Evolutionary conservation across 2,329 filamentous ascomycete species (phyloP).

Genomic region (Penicillium paneum): DNA sequence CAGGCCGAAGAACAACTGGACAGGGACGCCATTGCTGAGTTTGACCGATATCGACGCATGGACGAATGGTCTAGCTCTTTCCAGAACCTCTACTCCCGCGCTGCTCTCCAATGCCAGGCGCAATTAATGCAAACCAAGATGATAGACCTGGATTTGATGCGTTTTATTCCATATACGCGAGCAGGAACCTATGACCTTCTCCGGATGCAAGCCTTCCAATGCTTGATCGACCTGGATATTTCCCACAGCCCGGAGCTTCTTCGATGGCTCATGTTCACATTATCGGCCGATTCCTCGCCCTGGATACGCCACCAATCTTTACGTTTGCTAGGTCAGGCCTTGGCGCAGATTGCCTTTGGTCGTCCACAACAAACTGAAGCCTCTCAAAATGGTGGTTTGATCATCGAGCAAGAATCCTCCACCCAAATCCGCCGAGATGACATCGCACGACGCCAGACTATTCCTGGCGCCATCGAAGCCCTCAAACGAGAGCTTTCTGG

Average conservation of each 20-base stretch:
- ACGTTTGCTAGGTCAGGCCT: conserved; percentile 51
- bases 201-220: conserved; percentile 58
- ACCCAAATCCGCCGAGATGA: conserved; percentile 53
- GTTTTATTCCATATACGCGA: conserved; percentile 61
- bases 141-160: conserved; percentile 51
- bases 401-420: conserved; percentile 56
- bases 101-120: conserved; percentile 59
- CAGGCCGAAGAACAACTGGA: conserved; percentile 55
- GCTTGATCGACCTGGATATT: conserved; percentile 55
- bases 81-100: conserved; percentile 62
- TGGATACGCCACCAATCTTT: conserved; percentile 56
- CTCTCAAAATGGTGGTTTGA: conserved; percentile 44
- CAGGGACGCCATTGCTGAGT: conserved; percentile 57
- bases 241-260: conserved; percentile 52
- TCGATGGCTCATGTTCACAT: conserved; percentile 55
- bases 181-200: conserved; percentile 59
- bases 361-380: conserved; percentile 38
- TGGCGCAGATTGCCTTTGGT: conserved; percentile 60
- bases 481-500: conserved; percentile 53
- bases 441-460: conserved; percentile 53
- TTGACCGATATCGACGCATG: conserved; percentile 61
- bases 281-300: conserved; percentile 57
- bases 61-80: conserved; percentile 66
- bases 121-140: conserved; percentile 54
- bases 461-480: conserved; percentile 58